Evolutionary conservation across 2,329 filamentous ascomycete genomes (phyloP).

Genomic region (Scopulariopsis brevicaulis): DNA sequence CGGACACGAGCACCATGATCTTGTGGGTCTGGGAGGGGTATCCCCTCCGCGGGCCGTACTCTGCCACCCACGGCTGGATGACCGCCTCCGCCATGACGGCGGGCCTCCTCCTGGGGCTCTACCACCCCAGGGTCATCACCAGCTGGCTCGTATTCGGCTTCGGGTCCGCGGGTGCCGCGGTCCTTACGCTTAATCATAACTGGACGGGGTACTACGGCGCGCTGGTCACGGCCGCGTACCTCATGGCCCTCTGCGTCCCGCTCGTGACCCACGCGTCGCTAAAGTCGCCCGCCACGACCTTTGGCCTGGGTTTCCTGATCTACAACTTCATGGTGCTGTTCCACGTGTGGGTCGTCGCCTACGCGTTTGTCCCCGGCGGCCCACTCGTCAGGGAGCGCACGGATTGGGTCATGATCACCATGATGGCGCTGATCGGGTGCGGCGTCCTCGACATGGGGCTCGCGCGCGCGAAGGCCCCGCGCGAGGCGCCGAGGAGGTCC

Average conservation of each 20-base stretch:
- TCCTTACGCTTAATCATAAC: constrained; percentile 66
- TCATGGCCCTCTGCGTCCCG: constrained; percentile 68
- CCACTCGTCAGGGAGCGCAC: constrained; percentile 87
- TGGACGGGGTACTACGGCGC: constrained; percentile 89
- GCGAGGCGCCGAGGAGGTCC: constrained; percentile 14
- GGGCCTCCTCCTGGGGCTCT: constrained; percentile 67
- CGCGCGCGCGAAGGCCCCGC: constrained; percentile 16
- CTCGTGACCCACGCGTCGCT: constrained; percentile 67
- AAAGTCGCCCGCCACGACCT: constrained; percentile 66
- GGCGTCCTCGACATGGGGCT: constrained; percentile 66
- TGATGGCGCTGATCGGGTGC: constrained; percentile 72
- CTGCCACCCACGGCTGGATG: constrained; percentile 80
- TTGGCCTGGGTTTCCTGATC: constrained; percentile 78
- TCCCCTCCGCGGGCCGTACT: constrained; percentile 76
- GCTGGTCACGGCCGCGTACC: constrained; percentile 62
- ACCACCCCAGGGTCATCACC: constrained; percentile 56
- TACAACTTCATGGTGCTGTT: constrained; percentile 96
- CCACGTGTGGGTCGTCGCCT: constrained; percentile 97
- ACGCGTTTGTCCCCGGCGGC: constrained; percentile 93
- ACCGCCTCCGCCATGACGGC: constrained; percentile 80
- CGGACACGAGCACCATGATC: constrained; percentile 98
- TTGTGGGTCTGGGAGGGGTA: constrained; percentile 97
- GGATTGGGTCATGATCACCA: constrained; percentile 86
- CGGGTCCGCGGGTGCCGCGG: constrained; percentile 66
- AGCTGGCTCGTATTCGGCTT: constrained; percentile 72